These are phyloP conservation scores for Alternaria sp. DNA, from an alignment of 2,329 filamentous ascomycete species.

Conservation along the genomic window DNA sequence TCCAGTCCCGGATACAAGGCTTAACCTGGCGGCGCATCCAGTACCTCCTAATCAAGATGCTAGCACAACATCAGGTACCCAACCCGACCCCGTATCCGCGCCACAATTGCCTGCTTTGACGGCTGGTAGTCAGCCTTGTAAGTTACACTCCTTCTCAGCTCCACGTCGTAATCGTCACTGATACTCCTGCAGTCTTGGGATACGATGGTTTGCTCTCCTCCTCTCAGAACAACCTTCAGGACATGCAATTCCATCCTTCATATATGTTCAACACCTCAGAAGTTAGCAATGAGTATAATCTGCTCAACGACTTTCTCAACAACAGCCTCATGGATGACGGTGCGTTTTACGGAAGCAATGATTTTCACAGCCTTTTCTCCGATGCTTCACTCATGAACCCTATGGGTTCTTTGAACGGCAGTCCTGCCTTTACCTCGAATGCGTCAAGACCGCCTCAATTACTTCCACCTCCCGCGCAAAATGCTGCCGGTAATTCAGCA, in stretches of 20 bases:
- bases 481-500: conserved; percentile 63
- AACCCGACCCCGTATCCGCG: conserved; percentile 73
- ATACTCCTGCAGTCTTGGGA: conserved; percentile 68
- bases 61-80: conserved; percentile 70
- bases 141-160: conserved; percentile 56
- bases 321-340: conserved; percentile 83
- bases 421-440: conserved; percentile 47
- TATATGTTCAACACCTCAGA: conserved; percentile 96
- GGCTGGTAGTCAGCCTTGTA: conserved; percentile 77
- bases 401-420: conserved; percentile 53
- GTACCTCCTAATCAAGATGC: conserved; percentile 47
- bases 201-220: conserved; percentile 82
- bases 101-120: conserved; percentile 69
- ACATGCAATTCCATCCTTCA: conserved; percentile 92
- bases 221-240: conserved; percentile 84
- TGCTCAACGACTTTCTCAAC: conserved; percentile 95
- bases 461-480: conserved; percentile 54
- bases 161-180: conserved; percentile 33
- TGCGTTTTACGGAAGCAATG: conserved; percentile 53
- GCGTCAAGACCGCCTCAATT: conserved; percentile 58
- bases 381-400: conserved; percentile 64
- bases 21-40: conserved; percentile 50
- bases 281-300: conserved; percentile 94
- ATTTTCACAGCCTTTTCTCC: conserved; percentile 63
- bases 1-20: conserved; percentile 48